Conservation (phyloP, 768 basidiomycete species). For the Leccinum longicurvipes region DNA sequence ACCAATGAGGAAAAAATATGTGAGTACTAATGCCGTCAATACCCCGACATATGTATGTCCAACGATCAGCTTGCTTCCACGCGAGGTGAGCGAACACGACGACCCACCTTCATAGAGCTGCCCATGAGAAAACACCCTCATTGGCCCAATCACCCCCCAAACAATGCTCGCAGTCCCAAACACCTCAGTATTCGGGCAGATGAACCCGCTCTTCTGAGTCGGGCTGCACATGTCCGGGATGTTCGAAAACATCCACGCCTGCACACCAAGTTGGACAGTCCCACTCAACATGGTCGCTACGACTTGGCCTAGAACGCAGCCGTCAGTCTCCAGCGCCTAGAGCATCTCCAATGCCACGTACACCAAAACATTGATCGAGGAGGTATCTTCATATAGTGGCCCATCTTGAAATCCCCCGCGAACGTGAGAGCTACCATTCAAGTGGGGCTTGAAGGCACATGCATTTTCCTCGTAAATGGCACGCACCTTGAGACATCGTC, state of each 20-base stretch:
- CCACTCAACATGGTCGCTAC: conserved; percentile 60
- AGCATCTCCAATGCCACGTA: not conserved
- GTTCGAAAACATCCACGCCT: conserved; percentile 55
- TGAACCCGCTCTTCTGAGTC: conserved; percentile 49
- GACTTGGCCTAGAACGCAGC: conserved; percentile 42
- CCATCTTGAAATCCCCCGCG: conserved; percentile 71
- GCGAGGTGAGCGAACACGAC: not conserved
- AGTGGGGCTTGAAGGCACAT: not conserved
- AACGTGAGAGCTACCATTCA: conserved; percentile 49
- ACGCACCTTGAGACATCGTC: conserved; percentile 46
- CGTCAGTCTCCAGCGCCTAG: not conserved
- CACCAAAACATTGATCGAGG: conserved; percentile 66
- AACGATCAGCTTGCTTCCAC: not conserved
- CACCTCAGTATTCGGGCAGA: conserved; percentile 65
- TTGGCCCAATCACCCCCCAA: conserved; percentile 81
- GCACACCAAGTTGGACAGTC: conserved; percentile 64
- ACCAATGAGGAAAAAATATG: conserved; percentile 79
- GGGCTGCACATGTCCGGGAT: conserved; percentile 35
- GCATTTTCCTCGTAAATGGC: not conserved
- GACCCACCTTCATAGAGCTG: conserved; percentile 51
- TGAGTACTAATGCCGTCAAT: conserved; percentile 33
- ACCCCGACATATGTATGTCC: not conserved
- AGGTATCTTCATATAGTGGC: conserved; percentile 71
- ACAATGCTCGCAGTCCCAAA: conserved; percentile 80
- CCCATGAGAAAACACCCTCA: conserved; percentile 63